Percentiles rank a stretch among this genome's conserved stretches.
These are phyloP conservation scores for Magnusiomyces sp. DNA, from an alignment of 1,139 yeast species.

Conservation along the genomic window DNA sequence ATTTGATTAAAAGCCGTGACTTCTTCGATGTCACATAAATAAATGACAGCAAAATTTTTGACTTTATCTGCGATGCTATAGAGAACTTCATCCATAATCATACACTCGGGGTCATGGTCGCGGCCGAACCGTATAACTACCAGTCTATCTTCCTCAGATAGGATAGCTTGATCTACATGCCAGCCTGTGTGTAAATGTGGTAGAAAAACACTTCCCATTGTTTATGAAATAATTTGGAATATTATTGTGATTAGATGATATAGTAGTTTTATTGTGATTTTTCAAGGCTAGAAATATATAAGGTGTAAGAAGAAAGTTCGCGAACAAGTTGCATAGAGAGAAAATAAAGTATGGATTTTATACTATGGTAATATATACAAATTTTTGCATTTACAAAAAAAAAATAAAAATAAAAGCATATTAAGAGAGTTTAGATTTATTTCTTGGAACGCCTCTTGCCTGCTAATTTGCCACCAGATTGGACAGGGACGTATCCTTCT, in stretches of 20 bases:
- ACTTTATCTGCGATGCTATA: slow-evolving; percentile 76
- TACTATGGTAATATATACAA: not conserved
- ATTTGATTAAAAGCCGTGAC: slow-evolving; percentile 89
- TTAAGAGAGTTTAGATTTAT: too few species aligned
- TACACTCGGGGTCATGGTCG: slow-evolving; percentile 67
- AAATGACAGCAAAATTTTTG: slow-evolving; percentile 78
- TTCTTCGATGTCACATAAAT: slow-evolving; percentile 78
- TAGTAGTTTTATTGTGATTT: not conserved
- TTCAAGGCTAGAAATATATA: not conserved
- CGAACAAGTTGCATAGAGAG: not conserved
- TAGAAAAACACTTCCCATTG: slow-evolving; percentile 78
- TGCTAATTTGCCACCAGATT: slow-evolving; percentile 52
- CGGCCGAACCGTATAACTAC: slow-evolving; percentile 86
- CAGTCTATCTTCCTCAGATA: slow-evolving; percentile 73
- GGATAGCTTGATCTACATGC: slow-evolving; percentile 97
- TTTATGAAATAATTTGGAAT: not conserved
- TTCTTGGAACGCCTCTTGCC: slow-evolving; percentile 38
- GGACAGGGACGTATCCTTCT: slow-evolving; percentile 54
- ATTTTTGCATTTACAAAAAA: not conserved
- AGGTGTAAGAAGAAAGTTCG: not conserved
- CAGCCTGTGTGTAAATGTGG: slow-evolving; percentile 88
- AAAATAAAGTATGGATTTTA: not conserved
- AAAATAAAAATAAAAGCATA: too few species aligned
- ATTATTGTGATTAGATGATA: not conserved
- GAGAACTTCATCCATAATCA: slow-evolving; percentile 83